Conservation (phyloP, 331 rosid genomes). For the Arachis monticola region DNA sequence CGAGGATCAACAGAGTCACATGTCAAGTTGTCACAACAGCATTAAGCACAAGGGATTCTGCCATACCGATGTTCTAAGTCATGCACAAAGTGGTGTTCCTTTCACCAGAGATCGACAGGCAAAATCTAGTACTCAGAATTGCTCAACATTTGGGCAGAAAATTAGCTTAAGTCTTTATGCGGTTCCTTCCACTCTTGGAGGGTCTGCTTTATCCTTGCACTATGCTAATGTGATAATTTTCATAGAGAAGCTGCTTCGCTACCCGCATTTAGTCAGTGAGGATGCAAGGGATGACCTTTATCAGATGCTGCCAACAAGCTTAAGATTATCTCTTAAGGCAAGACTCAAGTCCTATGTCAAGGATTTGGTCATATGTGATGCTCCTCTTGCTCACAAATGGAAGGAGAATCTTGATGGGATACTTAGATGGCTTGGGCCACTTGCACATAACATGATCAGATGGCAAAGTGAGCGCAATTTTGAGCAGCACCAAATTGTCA, state of each 20-base stretch:
- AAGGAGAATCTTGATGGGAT: constrained; percentile 80
- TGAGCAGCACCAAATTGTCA: constrained; percentile 77
- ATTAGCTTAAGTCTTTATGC: constrained; percentile 61
- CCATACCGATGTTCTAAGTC: constrained; percentile 51
- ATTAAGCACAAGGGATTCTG: constrained; percentile 47
- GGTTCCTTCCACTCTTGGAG: constrained; percentile 76
- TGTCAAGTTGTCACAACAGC: constrained; percentile 45
- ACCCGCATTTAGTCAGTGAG: constrained; percentile 81
- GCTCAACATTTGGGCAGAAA: constrained; percentile 56
- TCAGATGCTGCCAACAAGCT: constrained; percentile 81
- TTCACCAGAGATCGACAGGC: constrained; percentile 51
- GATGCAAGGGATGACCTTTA: constrained; percentile 89
- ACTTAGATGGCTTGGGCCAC: constrained; percentile 75
- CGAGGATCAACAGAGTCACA: constrained; percentile 46
- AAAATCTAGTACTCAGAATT: constrained; percentile 44
- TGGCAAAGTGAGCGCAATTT: constrained; percentile 93
- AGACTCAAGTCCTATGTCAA: constrained; percentile 73
- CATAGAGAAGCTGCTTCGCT: constrained; percentile 81
- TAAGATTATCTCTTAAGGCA: constrained; percentile 67
- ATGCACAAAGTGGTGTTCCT: constrained; percentile 49
- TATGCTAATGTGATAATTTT: constrained; percentile 86
- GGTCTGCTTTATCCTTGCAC: constrained; percentile 83
- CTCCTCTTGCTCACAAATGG: constrained; percentile 94
- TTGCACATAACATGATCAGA: constrained; percentile 86
- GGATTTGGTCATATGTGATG: constrained; percentile 82